A percentile compares a stretch with the other conserved stretches of the same genome.
Evolutionary conservation across 148 eudicot genomes (phyloP).

Genomic region (Salicornia ramosissima): DNA sequence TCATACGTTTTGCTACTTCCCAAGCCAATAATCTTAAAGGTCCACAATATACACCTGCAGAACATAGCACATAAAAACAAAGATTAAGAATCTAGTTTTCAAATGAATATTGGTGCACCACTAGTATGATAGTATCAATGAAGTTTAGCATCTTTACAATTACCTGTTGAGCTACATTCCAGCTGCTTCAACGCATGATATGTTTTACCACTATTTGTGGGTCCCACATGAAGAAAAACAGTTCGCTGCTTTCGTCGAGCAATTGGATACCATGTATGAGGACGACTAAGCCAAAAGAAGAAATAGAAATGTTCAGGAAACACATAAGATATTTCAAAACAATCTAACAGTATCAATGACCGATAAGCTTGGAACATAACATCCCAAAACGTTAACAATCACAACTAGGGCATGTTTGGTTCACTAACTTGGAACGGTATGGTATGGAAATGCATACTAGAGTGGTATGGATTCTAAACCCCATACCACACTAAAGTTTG

Average conservation of each 20-base stretch:
- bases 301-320: background rate
- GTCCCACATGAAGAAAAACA: constrained; percentile 84
- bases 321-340: background rate
- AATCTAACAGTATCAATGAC: background rate
- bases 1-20: constrained; percentile 94
- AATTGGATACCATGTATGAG: constrained; percentile 92
- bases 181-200: constrained; percentile 77
- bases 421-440: no score
- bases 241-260: constrained; percentile 78
- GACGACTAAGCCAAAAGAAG: constrained; percentile 41
- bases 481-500: background rate
- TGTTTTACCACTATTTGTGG: constrained; percentile 98
- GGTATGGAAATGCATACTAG: background rate
- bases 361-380: background rate
- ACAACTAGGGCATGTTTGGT: background rate
- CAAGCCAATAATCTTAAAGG: constrained; percentile 94
- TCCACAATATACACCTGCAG: constrained; percentile 88
- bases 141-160: constrained; percentile 32
- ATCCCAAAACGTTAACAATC: background rate
- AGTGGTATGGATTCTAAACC: background rate
- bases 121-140: background rate
- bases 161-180: constrained; percentile 70
- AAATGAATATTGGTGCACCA: constrained; percentile 2
- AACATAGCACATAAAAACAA: constrained; percentile 12
- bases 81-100: constrained; percentile 4